Evolutionary conservation across 768 basidiomycete genomes (phyloP).

Genomic region (Dioszegia hungarica): DNA sequence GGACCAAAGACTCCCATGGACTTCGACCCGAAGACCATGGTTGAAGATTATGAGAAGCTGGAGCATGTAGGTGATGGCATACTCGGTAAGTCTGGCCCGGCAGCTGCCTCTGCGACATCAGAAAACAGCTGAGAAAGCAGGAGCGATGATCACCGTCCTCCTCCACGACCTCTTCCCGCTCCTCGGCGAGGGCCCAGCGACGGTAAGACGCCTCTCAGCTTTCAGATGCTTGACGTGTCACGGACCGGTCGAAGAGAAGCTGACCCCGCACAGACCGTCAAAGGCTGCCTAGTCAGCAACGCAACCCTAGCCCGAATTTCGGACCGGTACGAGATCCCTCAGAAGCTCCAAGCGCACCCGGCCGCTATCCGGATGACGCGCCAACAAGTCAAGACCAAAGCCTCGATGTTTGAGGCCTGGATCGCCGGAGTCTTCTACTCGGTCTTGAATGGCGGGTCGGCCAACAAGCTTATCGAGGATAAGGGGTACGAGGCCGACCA

Average conservation of each 20-base stretch:
- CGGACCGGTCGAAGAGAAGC: not conserved
- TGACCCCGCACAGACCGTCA: conserved; percentile 24
- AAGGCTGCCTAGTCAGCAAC: conserved; percentile 22
- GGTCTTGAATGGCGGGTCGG: conserved; percentile 6
- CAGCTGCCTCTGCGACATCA: not conserved
- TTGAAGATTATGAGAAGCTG: conserved; percentile 36
- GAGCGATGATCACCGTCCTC: conserved; percentile 18
- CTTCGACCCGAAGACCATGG: not conserved
- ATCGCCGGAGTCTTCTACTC: conserved; percentile 35
- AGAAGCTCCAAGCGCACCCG: conserved; percentile 10
- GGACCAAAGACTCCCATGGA: conserved; percentile 5
- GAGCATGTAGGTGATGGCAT: conserved; percentile 38
- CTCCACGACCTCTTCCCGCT: conserved; percentile 31
- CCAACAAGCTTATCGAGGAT: not conserved
- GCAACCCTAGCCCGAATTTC: conserved; percentile 28
- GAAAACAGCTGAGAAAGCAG: conserved; percentile 2
- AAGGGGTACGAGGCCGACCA: conserved; percentile 1
- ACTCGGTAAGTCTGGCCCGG: conserved; percentile 23
- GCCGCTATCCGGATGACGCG: conserved; percentile 1
- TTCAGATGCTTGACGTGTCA: not conserved
- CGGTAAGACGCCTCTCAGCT: conserved; percentile 14
- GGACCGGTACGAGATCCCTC: conserved; percentile 21
- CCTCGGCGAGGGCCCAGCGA: conserved; percentile 26
- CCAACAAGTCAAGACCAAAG: conserved; percentile 20
- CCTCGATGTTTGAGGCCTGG: conserved; percentile 29